A percentile compares a stretch with the other conserved stretches of the same genome.
Evolutionary conservation across 768 basidiomycete species (phyloP).

Genomic region (Leccinum subtestaceum): DNA sequence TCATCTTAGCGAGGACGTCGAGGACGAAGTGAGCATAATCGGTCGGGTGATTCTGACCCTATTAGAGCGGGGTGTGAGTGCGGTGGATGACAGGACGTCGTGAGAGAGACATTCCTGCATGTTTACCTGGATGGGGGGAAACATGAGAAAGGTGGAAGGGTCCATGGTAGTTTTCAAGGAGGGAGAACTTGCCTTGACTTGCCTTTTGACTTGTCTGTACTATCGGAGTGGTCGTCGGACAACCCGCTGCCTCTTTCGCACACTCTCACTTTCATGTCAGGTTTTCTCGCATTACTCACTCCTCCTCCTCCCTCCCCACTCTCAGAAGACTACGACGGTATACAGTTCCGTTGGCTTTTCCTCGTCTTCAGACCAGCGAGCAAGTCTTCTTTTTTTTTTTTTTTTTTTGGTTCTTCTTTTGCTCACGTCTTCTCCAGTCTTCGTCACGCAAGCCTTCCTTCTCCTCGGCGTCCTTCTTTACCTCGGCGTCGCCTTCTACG

Average conservation of each 20-base stretch:
- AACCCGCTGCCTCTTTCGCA: background rate
- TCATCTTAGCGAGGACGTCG: conserved; percentile 50
- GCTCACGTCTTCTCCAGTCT: conserved; percentile 39
- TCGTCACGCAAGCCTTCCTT: conserved; percentile 63
- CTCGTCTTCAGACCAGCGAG: conserved; percentile 80
- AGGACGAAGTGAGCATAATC: conserved; percentile 63
- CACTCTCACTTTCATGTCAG: conserved; percentile 8
- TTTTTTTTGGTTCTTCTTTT: background rate
- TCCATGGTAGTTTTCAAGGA: conserved; percentile 22
- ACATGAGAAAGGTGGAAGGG: conserved; percentile 19
- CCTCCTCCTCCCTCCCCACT: conserved; percentile 7
- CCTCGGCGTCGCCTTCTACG: conserved; percentile 53
- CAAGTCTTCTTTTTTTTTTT: conserved; percentile 28
- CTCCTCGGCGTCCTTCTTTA: conserved; percentile 55
- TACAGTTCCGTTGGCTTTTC: conserved; percentile 69
- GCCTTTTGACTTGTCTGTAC: conserved; percentile 4
- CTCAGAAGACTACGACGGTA: conserved; percentile 64
- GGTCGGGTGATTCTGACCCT: conserved; percentile 44
- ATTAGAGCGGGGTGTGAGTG: conserved; percentile 8
- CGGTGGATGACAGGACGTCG: background rate
- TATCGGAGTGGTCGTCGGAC: background rate
- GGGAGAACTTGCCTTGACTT: conserved; percentile 14
- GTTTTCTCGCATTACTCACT: conserved; percentile 13
- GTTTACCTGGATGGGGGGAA: conserved; percentile 25
- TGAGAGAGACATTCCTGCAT: conserved; percentile 28